Conservation (phyloP, 805 yeast genomes). For the Zygoascus tannicola region DNA sequence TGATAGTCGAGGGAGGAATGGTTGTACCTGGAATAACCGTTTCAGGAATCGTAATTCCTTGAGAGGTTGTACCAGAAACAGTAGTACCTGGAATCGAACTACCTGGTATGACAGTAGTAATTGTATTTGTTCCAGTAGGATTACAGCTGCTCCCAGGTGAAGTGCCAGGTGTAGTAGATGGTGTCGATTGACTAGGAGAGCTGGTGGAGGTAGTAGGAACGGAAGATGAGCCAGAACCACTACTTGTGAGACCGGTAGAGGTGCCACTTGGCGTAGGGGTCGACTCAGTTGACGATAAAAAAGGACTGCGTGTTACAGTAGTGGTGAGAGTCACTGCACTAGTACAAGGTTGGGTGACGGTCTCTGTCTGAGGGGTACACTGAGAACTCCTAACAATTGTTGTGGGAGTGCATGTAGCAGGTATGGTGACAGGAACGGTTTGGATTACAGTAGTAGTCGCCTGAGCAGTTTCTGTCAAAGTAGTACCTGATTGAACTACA, state of each 20-base stretch:
- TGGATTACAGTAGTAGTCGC: constrained; percentile 10
- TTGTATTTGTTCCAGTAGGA: background rate
- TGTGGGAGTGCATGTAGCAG: constrained; percentile 9
- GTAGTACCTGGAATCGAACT: constrained; percentile 16
- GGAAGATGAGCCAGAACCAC: constrained; percentile 24
- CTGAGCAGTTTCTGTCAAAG: constrained; percentile 8
- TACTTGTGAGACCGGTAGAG: constrained; percentile 29
- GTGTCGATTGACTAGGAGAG: constrained; percentile 4
- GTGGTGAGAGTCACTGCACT: constrained; percentile 9
- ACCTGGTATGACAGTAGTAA: constrained; percentile 14
- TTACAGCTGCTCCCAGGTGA: constrained; percentile 10
- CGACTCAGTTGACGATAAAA: constrained; percentile 32
- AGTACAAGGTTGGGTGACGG: constrained; percentile 12
- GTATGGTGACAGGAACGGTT: constrained; percentile 8
- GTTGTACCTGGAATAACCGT: constrained; percentile 4
- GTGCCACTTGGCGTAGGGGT: constrained; percentile 29
- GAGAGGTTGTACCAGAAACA: constrained; percentile 5
- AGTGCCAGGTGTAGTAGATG: constrained; percentile 6
- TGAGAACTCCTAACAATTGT: constrained; percentile 5
- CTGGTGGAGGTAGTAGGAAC: constrained; percentile 4
- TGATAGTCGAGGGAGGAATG: background rate
- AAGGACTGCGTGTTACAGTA: constrained; percentile 18
- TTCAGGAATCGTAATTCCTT: constrained; percentile 15
- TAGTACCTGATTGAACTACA: constrained; percentile 12
- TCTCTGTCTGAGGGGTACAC: constrained; percentile 6